Evolutionary conservation across 805 yeast genomes (phyloP).

Genomic region (Ogataea allantospora): DNA sequence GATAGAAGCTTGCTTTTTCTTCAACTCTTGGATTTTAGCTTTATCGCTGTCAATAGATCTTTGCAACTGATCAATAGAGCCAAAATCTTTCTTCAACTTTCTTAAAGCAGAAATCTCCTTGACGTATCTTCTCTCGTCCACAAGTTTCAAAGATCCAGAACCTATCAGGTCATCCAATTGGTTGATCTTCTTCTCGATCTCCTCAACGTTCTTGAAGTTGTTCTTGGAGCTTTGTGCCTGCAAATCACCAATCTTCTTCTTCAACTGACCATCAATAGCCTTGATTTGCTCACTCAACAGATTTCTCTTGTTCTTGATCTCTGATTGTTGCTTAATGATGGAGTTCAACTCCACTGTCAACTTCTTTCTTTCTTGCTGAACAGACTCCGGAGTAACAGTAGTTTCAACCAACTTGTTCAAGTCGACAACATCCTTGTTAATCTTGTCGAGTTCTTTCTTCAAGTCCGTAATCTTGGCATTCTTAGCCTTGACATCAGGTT

Average conservation of each 20-base stretch:
- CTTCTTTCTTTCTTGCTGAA: constrained; percentile 50
- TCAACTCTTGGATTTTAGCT: constrained; percentile 70
- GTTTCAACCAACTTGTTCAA: constrained; percentile 55
- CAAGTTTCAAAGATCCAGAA: constrained; percentile 77
- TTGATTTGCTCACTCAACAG: constrained; percentile 61
- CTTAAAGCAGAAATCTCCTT: constrained; percentile 84
- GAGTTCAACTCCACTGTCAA: constrained; percentile 46
- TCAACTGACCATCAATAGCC: constrained; percentile 63
- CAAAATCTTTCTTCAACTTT: constrained; percentile 77
- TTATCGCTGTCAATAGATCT: constrained; percentile 76
- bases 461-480: constrained; percentile 56
- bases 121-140: constrained; percentile 82
- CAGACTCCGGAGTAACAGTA: constrained; percentile 48
- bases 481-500: constrained; percentile 68
- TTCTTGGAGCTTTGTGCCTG: constrained; percentile 68
- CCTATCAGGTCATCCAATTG: constrained; percentile 73
- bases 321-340: constrained; percentile 39
- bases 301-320: constrained; percentile 34
- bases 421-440: constrained; percentile 53
- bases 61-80: constrained; percentile 70
- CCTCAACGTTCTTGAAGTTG: constrained; percentile 63
- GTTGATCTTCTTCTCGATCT: constrained; percentile 63
- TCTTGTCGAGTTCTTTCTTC: constrained; percentile 59
- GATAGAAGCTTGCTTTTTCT: constrained; percentile 56
- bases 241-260: constrained; percentile 74